Base-by-base conservation (phyloP, 306 rosid species). In the Castanopsis chinensis region DNA sequence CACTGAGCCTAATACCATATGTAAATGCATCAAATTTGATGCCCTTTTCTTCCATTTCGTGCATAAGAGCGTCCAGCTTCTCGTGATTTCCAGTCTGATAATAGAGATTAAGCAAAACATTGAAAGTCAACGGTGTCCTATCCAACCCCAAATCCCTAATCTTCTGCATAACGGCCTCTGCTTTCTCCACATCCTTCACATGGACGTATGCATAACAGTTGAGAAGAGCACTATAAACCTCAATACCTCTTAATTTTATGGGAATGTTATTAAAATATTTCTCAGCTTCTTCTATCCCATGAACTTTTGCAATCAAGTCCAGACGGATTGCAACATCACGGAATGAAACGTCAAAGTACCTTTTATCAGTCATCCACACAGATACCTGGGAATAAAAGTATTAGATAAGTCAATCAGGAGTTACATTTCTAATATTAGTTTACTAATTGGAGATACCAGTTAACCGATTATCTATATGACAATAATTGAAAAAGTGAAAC, bases 251-350 rank as follows among this genome's bases (percentile, higher is more conserved):
- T 58, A 79, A 72, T 3, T 64, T 63, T 18, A 14, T 23, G 0
- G 84, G 84, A 80, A 80, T 33, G 80, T 58, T 65, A 45, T 84
- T 68, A 17, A 80, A 84, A 72, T 76, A 84, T 32, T 55, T 76
- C 73, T 84, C 84, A 14, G 79, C 84, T 76, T 76, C 21, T 64
- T 72, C 72, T 25, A 73, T 58, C 35, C 87, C 87, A 9, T 56
- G 79, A 72, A 80, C 87, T 76, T 84, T 84, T 15, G 76, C 71
- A 55, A 72, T 80, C 76, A 76, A 81, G 72, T 84, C 79, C 0
- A 84, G 75, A 23, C 81, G 65, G 54, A 43, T 35, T 4, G 81
- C 81, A 12, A 35, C 27, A 25, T 84, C 81, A 4, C 74, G 20
- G 18, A 3, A 0, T 0, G 59, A 2, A 33, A 80, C 72, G 2